A percentile compares a stretch with the other conserved stretches of the same genome.
Evolutionary conservation across 495 filamentous ascomycete genomes (phyloP).

Genomic region (Annulohypoxylon moriforme): DNA sequence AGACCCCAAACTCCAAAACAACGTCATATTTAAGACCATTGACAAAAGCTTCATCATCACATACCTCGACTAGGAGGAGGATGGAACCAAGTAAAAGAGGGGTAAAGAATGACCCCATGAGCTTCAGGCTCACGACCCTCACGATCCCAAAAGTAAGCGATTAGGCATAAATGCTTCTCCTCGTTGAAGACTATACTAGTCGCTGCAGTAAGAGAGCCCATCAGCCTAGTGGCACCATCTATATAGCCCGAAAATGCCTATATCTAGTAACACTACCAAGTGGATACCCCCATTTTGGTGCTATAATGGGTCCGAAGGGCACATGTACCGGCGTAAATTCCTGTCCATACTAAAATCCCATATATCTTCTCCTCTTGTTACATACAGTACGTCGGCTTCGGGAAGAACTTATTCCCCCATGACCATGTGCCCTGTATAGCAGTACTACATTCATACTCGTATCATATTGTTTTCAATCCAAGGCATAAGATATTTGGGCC

Average conservation of each 20-base stretch:
- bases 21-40: slow-evolving; percentile 19
- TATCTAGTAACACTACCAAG: slow-evolving; percentile 26
- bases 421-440: too few species aligned
- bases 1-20: slow-evolving; percentile 13
- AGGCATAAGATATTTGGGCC: too few species aligned
- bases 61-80: slow-evolving; percentile 6
- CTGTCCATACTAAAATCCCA: slow-evolving; percentile 1
- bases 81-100: slow-evolving; percentile 1
- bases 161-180: slow-evolving; percentile 6
- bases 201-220: neutral
- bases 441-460: too few species aligned
- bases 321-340: neutral
- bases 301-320: slow-evolving; percentile 10
- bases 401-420: neutral
- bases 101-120: slow-evolving; percentile 6
- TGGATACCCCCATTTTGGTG: slow-evolving; percentile 22
- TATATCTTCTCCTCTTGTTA: neutral
- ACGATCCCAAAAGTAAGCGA: neutral
- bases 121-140: slow-evolving; percentile 21
- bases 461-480: neutral
- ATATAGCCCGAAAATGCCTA: slow-evolving; percentile 12
- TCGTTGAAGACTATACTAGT: slow-evolving; percentile 3
- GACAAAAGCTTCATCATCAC: neutral
- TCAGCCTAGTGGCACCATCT: slow-evolving; percentile 10
- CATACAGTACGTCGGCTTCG: neutral